Base-by-base conservation (phyloP, 2,329 filamentous ascomycete species). In the Fusarium compactum region DNA sequence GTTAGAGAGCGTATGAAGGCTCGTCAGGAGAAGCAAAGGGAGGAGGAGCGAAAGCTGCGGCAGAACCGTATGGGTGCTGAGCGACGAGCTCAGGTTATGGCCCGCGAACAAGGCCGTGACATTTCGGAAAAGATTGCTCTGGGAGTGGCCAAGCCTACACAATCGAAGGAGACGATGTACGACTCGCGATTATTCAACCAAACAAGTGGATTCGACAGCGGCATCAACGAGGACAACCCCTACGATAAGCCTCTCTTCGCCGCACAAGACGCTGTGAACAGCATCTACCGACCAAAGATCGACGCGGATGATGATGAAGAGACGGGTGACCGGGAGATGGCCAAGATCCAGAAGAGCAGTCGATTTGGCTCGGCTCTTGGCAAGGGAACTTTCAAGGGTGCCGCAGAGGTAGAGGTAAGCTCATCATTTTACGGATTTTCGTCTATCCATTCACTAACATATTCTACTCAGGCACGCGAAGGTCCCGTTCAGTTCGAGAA, bases 201-300 rank as follows among this genome's bases (percentile, higher is more conserved):
- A 82, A 92, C 90, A 8, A 95, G 92, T 74, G 96, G 96, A 0
- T 97, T 99, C 78, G 91, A 94, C 73, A 88, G 90, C 55, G 96
- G 95, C 1, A 94, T 98, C 86, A 99, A 99, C 80, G 96, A 99
- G 80, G 96, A 99, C 80, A 96, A 99, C 77, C 90, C 91, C 1
- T 99, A 98, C 82, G 96, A 98, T 80, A 98, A 98, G 82, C 96
- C 96, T 22, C 85, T 99, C 10, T 99, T 99, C 79, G 95, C 95
- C 1, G 95, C 96, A 16, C 94, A 98, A 78, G 95, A 98, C 78
- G 95, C 94, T 11, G 94, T 98, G 75, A 96, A 89, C 82, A 95
- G 91, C 79, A 98, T 99, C 72, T 99, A 99, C 81, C 88, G 94
- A 34, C 94, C 95, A 2, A 88, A 88, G 24, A 89, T 92, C 25